phyloP scores from a whole-genome alignment of 2,329 filamentous ascomycete genomes.

The Colletotrichum sp. region DNA sequence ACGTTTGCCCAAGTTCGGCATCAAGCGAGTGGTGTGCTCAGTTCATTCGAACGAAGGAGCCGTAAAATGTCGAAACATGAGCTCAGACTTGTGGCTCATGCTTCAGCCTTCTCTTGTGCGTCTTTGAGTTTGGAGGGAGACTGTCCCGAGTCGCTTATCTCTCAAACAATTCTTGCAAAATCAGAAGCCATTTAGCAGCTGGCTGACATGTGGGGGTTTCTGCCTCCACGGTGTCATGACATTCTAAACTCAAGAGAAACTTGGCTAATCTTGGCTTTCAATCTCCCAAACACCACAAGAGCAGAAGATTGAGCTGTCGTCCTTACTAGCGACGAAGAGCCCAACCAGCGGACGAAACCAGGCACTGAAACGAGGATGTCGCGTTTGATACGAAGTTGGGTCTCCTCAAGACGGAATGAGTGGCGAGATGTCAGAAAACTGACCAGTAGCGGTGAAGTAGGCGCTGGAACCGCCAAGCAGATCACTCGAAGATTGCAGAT shows the following conservation, averaged over 20 bases:
- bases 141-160: not conserved
- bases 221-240: not conserved
- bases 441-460: not conserved
- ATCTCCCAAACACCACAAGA: not conserved
- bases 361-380: not conserved
- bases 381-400: not conserved
- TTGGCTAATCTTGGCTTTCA: not conserved
- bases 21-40: not conserved
- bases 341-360: not conserved
- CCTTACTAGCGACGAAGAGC: not conserved
- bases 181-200: not conserved
- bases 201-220: not conserved
- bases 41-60: not conserved
- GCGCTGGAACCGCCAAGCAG: not conserved
- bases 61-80: not conserved
- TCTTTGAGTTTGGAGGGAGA: not conserved
- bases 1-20: not conserved
- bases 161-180: not conserved
- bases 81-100: conserved; percentile 5
- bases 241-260: not conserved
- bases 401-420: not conserved
- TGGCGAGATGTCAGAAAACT: not conserved
- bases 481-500: not conserved
- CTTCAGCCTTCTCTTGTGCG: not conserved
- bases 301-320: not conserved